A percentile compares a stretch with the other conserved stretches of the same genome.
Evolutionary conservation across 2,329 filamentous ascomycete species (phyloP).

Genomic region (Pseudocercospora eumusae): DNA sequence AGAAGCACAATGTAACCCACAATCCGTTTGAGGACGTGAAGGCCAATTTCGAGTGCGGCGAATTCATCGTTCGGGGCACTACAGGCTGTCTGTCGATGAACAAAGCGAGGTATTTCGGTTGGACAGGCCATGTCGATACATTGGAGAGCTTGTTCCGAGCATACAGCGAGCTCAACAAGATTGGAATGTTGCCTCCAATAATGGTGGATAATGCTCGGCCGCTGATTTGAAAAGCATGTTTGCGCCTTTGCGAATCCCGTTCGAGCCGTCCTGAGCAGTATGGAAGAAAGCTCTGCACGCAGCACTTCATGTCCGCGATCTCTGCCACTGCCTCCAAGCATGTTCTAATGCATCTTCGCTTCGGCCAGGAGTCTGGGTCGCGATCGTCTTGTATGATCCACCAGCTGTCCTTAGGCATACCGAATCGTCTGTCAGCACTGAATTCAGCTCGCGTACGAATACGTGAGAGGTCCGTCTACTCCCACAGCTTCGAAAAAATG

Average conservation of each 20-base stretch:
- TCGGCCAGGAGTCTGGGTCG: background rate
- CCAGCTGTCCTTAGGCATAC: background rate
- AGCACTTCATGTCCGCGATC: background rate
- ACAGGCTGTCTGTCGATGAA: slow-evolving; percentile 43
- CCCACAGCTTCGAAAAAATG: no score
- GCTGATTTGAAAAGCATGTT: slow-evolving; percentile 26
- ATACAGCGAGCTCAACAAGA: slow-evolving; percentile 45
- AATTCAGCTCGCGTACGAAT: no score
- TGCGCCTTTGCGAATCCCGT: background rate
- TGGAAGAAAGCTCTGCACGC: background rate
- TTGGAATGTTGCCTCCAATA: slow-evolving; percentile 48
- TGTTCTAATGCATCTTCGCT: background rate
- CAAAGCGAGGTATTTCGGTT: slow-evolving; percentile 51
- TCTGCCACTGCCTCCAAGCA: background rate
- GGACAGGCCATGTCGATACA: slow-evolving; percentile 51
- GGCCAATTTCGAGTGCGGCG: slow-evolving; percentile 51
- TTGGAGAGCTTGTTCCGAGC: slow-evolving; percentile 48
- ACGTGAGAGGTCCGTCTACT: no score
- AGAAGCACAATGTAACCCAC: slow-evolving; percentile 45
- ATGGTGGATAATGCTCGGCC: slow-evolving; percentile 33
- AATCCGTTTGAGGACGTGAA: slow-evolving; percentile 50
- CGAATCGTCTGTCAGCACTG: no score
- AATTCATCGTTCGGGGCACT: slow-evolving; percentile 41
- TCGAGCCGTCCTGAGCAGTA: background rate
- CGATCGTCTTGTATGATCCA: background rate